phyloP scores from a whole-genome alignment of 2,329 filamentous ascomycete species.

The Akanthomyces lecanii region DNA sequence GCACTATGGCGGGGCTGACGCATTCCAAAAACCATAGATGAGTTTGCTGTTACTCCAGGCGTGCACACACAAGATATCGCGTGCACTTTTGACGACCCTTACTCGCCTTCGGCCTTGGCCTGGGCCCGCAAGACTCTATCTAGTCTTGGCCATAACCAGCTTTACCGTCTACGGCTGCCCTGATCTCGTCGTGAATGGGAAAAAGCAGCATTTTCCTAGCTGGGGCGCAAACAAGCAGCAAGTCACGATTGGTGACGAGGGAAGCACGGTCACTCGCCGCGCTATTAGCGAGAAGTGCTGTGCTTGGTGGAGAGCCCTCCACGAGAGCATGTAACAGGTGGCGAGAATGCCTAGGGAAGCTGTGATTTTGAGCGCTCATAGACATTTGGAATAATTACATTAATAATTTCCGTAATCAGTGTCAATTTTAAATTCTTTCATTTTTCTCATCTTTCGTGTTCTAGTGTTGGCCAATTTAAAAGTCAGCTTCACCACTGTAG shows the following conservation, averaged over 20 bases:
- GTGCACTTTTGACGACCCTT: conserved; percentile 9
- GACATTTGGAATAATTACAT: no score
- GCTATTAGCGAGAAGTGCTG: neutral
- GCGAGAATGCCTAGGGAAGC: no score
- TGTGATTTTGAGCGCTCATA: no score
- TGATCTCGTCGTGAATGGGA: neutral
- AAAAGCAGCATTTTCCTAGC: neutral
- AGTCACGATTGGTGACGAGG: neutral
- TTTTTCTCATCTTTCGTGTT: no score
- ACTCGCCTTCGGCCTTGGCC: neutral
- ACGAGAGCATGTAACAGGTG: neutral
- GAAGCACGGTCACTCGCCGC: neutral
- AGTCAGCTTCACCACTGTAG: neutral
- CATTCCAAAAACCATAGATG: conserved; percentile 1
- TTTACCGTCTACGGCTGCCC: neutral
- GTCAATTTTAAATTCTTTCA: no score
- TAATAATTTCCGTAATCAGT: no score
- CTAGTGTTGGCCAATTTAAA: no score
- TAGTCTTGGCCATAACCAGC: neutral
- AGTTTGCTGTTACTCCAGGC: conserved; percentile 17
- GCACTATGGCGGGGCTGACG: neutral
- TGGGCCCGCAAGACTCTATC: neutral
- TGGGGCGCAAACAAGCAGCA: conserved; percentile 1
- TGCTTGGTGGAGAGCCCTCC: neutral
- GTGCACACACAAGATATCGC: conserved; percentile 15